phyloP scores from a whole-genome alignment of 2,329 filamentous ascomycete species.

The Fusarium bactridioides region DNA sequence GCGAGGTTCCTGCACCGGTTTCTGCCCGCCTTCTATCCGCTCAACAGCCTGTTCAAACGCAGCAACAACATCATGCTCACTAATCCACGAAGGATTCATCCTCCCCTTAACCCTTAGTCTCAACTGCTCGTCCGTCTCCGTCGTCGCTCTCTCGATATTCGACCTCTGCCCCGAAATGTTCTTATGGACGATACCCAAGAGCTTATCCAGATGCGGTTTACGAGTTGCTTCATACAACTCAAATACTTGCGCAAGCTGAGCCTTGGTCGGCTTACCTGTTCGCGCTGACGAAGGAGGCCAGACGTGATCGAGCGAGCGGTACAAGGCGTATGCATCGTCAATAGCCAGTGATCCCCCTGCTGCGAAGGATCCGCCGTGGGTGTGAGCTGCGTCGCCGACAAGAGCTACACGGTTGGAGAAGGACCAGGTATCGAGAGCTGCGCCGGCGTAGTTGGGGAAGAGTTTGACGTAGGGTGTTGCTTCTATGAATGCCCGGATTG shows the following conservation, averaged over 20 bases:
- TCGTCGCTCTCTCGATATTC: conserved; percentile 17
- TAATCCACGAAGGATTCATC: conserved; percentile 53
- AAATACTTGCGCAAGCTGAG: conserved; percentile 43
- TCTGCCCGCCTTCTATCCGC: neutral
- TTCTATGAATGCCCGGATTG: conserved; percentile 45
- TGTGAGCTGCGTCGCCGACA: conserved; percentile 51
- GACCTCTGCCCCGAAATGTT: conserved; percentile 13
- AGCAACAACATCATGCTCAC: conserved; percentile 55
- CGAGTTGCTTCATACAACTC: conserved; percentile 53
- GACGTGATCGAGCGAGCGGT: conserved; percentile 48
- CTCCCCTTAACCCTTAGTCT: conserved; percentile 46
- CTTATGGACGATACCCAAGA: conserved; percentile 28
- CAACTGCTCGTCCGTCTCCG: conserved; percentile 50
- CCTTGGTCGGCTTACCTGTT: conserved; percentile 12
- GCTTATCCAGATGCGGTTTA: conserved; percentile 50
- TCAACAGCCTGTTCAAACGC: conserved; percentile 41
- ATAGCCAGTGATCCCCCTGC: conserved; percentile 52
- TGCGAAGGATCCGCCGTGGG: conserved; percentile 52
- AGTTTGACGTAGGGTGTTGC: neutral
- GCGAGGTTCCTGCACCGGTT: neutral
- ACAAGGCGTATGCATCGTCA: conserved; percentile 52
- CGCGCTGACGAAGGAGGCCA: conserved; percentile 35
- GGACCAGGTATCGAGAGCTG: conserved; percentile 52
- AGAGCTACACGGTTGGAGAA: conserved; percentile 48
- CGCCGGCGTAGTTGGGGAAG: conserved; percentile 51